phyloP scores from a whole-genome alignment of 352 stramenopile species.

The Plasmopara muralis region DNA sequence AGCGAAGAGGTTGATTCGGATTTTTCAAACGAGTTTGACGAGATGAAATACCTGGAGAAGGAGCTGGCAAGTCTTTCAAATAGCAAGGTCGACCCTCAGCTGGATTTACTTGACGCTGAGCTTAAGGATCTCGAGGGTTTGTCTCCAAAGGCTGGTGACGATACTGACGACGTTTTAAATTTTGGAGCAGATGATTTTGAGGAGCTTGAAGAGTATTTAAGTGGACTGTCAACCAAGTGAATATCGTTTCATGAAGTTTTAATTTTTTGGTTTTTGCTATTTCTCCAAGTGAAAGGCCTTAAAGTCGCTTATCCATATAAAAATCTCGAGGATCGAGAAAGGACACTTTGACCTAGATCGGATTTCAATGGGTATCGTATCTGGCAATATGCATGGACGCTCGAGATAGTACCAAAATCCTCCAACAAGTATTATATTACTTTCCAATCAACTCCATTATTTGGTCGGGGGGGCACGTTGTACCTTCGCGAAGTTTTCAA shows the following conservation, averaged over 20 bases:
- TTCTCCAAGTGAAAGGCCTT: no score
- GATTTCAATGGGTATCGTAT: no score
- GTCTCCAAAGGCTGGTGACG: constrained; percentile 39
- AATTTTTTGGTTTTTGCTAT: no score
- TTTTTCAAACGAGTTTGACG: constrained; percentile 65
- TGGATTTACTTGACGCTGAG: constrained; percentile 70
- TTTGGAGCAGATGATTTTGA: constrained; percentile 86
- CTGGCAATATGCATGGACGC: no score
- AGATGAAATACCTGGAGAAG: constrained; percentile 79
- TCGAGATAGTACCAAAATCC: no score
- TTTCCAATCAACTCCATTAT: no score
- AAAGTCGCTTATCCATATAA: no score
- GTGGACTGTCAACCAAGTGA: constrained; percentile 54
- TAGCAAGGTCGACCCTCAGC: constrained; percentile 49
- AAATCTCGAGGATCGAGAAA: no score
- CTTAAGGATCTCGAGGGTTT: constrained; percentile 55
- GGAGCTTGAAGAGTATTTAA: constrained; percentile 84
- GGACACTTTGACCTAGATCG: no score
- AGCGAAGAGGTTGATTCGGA: constrained; percentile 32
- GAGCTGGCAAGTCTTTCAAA: constrained; percentile 50
- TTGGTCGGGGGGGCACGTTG: no score
- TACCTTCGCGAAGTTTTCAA: no score
- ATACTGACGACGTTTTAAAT: constrained; percentile 67
- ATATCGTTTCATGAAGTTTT: background rate
- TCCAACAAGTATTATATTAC: no score